Conservation (phyloP, 805 yeast genomes). For the Candida qinlingensis region DNA sequence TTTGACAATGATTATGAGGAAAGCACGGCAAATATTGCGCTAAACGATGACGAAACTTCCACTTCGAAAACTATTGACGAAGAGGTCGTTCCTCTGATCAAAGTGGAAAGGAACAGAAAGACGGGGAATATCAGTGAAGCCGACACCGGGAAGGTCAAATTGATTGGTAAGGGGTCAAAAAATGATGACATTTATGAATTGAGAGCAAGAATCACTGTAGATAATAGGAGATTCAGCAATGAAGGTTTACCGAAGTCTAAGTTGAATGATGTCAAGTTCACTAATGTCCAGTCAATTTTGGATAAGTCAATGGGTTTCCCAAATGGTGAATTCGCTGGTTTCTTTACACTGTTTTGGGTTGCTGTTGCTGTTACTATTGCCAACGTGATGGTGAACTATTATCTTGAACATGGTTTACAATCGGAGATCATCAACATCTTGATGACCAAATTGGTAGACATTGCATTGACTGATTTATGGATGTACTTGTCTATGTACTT, state of each 20-base stretch:
- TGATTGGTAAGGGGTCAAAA: conserved; percentile 9
- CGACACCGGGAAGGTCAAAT: neutral
- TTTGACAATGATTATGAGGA: conserved; percentile 5
- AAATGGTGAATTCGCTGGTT: conserved; percentile 55
- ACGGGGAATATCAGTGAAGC: neutral
- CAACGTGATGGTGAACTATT: conserved; percentile 50
- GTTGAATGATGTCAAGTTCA: conserved; percentile 23
- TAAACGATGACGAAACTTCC: neutral
- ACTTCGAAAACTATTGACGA: neutral
- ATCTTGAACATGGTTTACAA: conserved; percentile 40
- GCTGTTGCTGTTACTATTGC: conserved; percentile 37
- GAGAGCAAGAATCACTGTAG: conserved; percentile 13
- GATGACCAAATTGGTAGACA: conserved; percentile 53
- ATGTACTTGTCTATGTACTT: conserved; percentile 71
- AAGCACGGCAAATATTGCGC: neutral
- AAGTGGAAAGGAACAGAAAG: neutral
- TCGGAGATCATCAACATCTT: conserved; percentile 56
- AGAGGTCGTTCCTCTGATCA: neutral
- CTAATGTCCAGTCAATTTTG: conserved; percentile 16
- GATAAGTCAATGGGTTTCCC: conserved; percentile 16
- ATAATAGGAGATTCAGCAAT: conserved; percentile 15
- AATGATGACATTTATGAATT: conserved; percentile 18
- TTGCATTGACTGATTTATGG: conserved; percentile 66
- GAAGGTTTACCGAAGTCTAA: conserved; percentile 24
- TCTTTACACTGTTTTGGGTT: conserved; percentile 78